Evolutionary conservation across 164 flowering plant genomes (phyloP), one percentile per base, ranked within the genome.

Genomic region (Dillenia turbinata): DNA sequence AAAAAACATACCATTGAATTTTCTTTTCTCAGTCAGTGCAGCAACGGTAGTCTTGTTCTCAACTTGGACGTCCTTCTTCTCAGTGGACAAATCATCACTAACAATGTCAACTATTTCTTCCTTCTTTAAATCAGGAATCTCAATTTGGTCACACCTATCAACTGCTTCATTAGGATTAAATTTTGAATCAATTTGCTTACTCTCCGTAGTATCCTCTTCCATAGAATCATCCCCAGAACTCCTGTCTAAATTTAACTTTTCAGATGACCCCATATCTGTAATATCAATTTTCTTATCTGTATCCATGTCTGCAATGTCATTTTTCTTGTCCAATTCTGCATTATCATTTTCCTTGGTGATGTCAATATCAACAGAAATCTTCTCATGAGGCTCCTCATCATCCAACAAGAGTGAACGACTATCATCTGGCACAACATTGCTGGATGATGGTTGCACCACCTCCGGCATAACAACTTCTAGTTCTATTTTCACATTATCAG

Each of bases 401-500:
- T 80, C 85, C 85, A 79, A 70, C 44, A 83, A 81, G 80, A 71
- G 87, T 56, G 81, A 72, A 66, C 78, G 78, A 51, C 82, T 87
- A 82, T 71, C 86, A 73, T 76, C 81, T 56, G 81, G 77, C 50
- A 77, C 80, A 75, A 77, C 71, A 80, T 66, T 74, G 71, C 76
- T 71, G 69, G 87, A 78, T 75, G 91, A 78, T 81, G 88, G 85
- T 81, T 81, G 81, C 87, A 81, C 88, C 85, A 81, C 78, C 79
- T 79, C 90, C 65, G 80, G 81, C 83, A 79, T 82, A 84, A 71
- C 69, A 79, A 75, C 72, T 73, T 90, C 89, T 78, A 75, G 63
- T 75, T 90, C 92, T 84, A 89, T 78, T 81, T 83, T 78, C 76
- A 89, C 81, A 93, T 84, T 75, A 80, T 93, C 92, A 90, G 85